Conservation (phyloP, 768 basidiomycete species). For the Calocera viscosa region DNA sequence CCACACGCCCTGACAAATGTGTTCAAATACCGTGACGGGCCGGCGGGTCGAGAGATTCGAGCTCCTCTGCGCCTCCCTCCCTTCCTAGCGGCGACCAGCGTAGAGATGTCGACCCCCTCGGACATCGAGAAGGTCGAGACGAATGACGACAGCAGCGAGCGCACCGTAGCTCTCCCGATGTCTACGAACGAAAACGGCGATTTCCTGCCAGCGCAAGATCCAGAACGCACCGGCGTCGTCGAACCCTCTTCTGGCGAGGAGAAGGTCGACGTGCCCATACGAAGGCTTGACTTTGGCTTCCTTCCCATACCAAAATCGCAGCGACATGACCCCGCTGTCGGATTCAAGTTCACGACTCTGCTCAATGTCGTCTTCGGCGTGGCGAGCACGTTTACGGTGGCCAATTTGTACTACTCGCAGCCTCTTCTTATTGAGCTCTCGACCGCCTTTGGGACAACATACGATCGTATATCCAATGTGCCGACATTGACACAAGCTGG, state of each 20-base stretch:
- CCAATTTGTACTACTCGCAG: constrained; percentile 77
- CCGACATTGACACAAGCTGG: constrained; percentile 29
- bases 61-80: too few relatives aligned
- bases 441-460: constrained; percentile 19
- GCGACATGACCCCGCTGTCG: constrained; percentile 39
- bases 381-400: constrained; percentile 47
- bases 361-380: constrained; percentile 51
- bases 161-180: background rate
- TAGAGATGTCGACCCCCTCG: background rate
- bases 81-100: background rate
- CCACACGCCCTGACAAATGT: too few relatives aligned
- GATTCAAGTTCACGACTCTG: constrained; percentile 40
- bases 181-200: background rate
- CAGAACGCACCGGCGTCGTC: background rate
- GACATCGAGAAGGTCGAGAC: background rate
- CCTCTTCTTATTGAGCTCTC: constrained; percentile 52
- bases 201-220: background rate
- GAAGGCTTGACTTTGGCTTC: constrained; percentile 41
- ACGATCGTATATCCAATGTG: constrained; percentile 23
- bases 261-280: background rate
- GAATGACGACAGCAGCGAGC: background rate
- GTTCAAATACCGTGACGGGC: too few relatives aligned
- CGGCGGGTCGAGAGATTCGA: too few relatives aligned
- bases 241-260: background rate
- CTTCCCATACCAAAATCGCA: constrained; percentile 49